phyloP scores from a whole-genome alignment of 2,329 filamentous ascomycete species.

The Talaromyces sp. region DNA sequence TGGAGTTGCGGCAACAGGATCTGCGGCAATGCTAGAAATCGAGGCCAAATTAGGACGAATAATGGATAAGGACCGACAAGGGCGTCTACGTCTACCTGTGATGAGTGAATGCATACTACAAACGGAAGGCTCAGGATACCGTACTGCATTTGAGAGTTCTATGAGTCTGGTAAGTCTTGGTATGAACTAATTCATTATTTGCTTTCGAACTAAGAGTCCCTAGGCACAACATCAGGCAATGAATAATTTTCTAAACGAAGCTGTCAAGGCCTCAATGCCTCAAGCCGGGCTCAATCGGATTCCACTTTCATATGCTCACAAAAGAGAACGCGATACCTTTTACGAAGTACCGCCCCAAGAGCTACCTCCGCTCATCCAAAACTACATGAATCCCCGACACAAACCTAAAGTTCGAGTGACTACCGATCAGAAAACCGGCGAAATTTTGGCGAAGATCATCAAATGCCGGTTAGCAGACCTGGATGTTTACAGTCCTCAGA shows the following conservation, averaged over 20 bases:
- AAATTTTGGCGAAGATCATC: conserved; percentile 77
- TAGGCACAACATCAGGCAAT: conserved; percentile 75
- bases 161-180: conserved; percentile 73
- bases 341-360: conserved; percentile 65
- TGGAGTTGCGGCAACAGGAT: conserved; percentile 55
- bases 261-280: conserved; percentile 50
- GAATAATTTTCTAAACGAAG: conserved; percentile 81
- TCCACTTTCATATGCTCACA: conserved; percentile 71
- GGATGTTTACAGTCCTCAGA: conserved; percentile 76
- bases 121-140: conserved; percentile 49
- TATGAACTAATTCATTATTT: neutral
- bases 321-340: conserved; percentile 78
- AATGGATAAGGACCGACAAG: conserved; percentile 67
- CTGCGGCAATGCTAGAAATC: conserved; percentile 77
- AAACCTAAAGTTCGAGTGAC: conserved; percentile 69
- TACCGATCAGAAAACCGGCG: conserved; percentile 67
- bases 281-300: conserved; percentile 35
- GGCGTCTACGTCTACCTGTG: conserved; percentile 65
- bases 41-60: conserved; percentile 90
- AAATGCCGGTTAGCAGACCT: conserved; percentile 85
- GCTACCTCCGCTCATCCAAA: conserved; percentile 63
- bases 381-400: conserved; percentile 58
- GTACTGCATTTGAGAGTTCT: conserved; percentile 73
- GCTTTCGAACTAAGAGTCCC: conserved; percentile 21
- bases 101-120: conserved; percentile 67